Conservation (phyloP, 2,329 filamentous ascomycete genomes). For the Calonectria pseudoturangicola region DNA sequence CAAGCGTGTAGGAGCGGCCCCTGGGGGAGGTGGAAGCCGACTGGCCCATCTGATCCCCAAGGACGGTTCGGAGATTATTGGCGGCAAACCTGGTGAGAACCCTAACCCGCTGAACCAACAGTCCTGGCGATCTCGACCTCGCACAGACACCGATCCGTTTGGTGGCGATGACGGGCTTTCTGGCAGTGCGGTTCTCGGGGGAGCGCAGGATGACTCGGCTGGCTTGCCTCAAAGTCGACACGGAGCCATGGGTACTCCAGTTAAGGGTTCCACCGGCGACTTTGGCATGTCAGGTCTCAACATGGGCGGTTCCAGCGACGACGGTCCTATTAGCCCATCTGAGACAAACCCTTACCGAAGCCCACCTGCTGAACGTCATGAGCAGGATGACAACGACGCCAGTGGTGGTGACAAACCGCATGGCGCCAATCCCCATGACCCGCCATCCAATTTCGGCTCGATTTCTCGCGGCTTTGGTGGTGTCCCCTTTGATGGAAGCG, state of each 20-base stretch:
- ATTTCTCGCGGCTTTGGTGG: slow-evolving; percentile 71
- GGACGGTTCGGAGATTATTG: slow-evolving; percentile 80
- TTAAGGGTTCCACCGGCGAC: slow-evolving; percentile 73
- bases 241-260: slow-evolving; percentile 71
- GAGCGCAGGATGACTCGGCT: slow-evolving; percentile 79
- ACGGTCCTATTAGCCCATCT: slow-evolving; percentile 90
- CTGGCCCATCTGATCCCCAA: slow-evolving; percentile 91
- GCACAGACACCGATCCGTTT: slow-evolving; percentile 85
- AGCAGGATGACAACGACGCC: slow-evolving; percentile 76
- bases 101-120: slow-evolving; percentile 62
- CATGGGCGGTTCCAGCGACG: slow-evolving; percentile 73
- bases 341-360: slow-evolving; percentile 98
- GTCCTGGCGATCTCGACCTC: slow-evolving; percentile 76
- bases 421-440: slow-evolving; percentile 63
- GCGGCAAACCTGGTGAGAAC: slow-evolving; percentile 70
- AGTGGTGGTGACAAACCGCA: slow-evolving; percentile 68
- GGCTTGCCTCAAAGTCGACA: slow-evolving; percentile 59
- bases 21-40: slow-evolving; percentile 87
- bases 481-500: slow-evolving; percentile 80
- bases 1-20: slow-evolving; percentile 82
- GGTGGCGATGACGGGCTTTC: slow-evolving; percentile 79
- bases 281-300: slow-evolving; percentile 78
- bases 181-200: slow-evolving; percentile 84
- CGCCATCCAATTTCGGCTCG: slow-evolving; percentile 71
- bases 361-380: slow-evolving; percentile 84